Conservation (phyloP, 257 asterid genomes). For the Ajuga chamaepitys region DNA sequence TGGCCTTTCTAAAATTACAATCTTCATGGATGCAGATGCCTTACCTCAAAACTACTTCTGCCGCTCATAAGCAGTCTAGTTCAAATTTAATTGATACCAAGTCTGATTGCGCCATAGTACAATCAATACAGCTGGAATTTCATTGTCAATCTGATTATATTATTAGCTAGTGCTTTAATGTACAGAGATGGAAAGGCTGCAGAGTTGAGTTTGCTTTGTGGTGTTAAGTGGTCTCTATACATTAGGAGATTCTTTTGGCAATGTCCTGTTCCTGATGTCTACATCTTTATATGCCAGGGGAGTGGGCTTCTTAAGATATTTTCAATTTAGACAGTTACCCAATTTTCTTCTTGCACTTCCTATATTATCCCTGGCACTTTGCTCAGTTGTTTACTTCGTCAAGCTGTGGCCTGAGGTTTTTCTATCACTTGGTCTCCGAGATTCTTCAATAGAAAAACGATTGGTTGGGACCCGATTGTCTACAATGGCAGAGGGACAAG, state of each 20-base stretch:
- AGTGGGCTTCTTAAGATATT: slow-evolving; percentile 85
- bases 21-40: background rate
- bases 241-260: background rate
- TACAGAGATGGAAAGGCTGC: background rate
- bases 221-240: slow-evolving; percentile 1
- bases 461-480: slow-evolving; percentile 24
- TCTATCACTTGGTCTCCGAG: slow-evolving; percentile 64
- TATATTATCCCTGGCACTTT: slow-evolving; percentile 63
- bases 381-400: slow-evolving; percentile 58
- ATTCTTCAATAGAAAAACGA: slow-evolving; percentile 23
- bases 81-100: background rate
- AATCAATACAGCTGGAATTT: background rate
- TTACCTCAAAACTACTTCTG: slow-evolving; percentile 6
- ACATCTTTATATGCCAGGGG: slow-evolving; percentile 54
- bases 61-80: background rate
- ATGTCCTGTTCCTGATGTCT: slow-evolving; percentile 11
- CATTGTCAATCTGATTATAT: background rate
- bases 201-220: slow-evolving; percentile 13
- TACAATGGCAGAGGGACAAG: slow-evolving; percentile 20
- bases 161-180: background rate
- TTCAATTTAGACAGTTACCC: slow-evolving; percentile 81
- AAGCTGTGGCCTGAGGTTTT: slow-evolving; percentile 68
- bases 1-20: background rate
- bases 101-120: background rate
- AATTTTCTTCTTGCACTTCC: slow-evolving; percentile 92